Conservation (phyloP, 1,284 basidiomycete genomes). For the Fomitopsis pinicola region DNA sequence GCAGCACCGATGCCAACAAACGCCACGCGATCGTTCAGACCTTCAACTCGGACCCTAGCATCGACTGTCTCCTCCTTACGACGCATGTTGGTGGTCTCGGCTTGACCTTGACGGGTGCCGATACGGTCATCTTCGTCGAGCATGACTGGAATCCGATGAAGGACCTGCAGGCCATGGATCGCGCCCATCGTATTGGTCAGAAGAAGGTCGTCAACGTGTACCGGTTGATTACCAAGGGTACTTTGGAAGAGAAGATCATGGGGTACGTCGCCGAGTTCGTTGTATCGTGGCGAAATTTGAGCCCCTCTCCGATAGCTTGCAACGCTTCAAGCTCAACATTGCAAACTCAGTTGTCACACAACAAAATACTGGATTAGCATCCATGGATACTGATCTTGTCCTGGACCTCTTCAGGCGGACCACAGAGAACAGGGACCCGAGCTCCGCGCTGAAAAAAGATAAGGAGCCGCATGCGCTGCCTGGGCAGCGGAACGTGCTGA, state of each 20-base stretch:
- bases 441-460: conserved; percentile 50
- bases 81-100: conserved; percentile 97
- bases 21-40: conserved; percentile 96
- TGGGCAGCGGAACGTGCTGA: conserved; percentile 76
- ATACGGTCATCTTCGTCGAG: conserved; percentile 99
- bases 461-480: conserved; percentile 50
- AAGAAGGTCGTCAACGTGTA: conserved; percentile 99
- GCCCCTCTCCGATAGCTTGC: conserved; percentile 51
- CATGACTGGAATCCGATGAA: conserved; percentile 99
- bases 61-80: conserved; percentile 94
- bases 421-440: conserved; percentile 63
- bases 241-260: conserved; percentile 99
- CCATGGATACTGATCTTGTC: conserved; percentile 98
- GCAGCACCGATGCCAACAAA: conserved; percentile 83
- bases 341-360: conserved; percentile 96
- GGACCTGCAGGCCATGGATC: conserved; percentile 99
- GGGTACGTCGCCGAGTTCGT: conserved; percentile 57
- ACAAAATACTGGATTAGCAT: conserved; percentile 89
- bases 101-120: conserved; percentile 94
- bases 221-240: conserved; percentile 94
- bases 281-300: conserved; percentile 3
- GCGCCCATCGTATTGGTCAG: conserved; percentile 97
- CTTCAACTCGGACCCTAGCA: conserved; percentile 97
- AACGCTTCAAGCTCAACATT: conserved; percentile 99
- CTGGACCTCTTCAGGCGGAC: conserved; percentile 91